A percentile compares a stretch with the other conserved stretches of the same genome.
phyloP scores from a whole-genome alignment of 1,284 basidiomycete genomes.

The Leccinum huronense region DNA sequence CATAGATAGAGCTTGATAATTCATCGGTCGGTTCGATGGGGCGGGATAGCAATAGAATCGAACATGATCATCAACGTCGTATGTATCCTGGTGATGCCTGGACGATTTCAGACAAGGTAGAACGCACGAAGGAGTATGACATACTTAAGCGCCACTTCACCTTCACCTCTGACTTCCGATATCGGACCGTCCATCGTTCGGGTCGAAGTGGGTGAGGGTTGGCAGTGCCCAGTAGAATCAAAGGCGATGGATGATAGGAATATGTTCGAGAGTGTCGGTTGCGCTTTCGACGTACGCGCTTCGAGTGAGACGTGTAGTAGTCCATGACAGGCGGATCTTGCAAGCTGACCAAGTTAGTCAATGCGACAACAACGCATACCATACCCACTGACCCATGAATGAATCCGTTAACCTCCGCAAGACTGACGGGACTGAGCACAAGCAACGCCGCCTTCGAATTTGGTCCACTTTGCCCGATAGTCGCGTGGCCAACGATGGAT shows the following conservation, averaged over 20 bases:
- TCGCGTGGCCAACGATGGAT: too few species aligned
- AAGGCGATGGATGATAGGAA: not conserved
- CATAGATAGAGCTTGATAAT: slow-evolving; percentile 89
- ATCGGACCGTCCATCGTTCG: not conserved
- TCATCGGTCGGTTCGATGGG: not conserved
- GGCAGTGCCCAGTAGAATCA: not conserved
- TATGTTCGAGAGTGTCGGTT: not conserved
- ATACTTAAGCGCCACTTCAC: not conserved
- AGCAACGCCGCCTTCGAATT: too few species aligned
- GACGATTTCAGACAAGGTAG: not conserved
- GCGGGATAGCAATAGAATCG: not conserved
- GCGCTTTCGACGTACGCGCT: too few species aligned
- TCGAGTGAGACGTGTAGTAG: too few species aligned
- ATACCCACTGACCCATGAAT: too few species aligned
- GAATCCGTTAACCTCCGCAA: too few species aligned
- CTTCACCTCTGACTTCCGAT: not conserved
- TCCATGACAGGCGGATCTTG: too few species aligned
- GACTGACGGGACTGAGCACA: too few species aligned
- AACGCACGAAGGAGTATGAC: not conserved
- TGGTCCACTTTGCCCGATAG: too few species aligned
- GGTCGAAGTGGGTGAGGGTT: not conserved
- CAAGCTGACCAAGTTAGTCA: too few species aligned
- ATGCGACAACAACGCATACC: too few species aligned
- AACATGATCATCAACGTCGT: not conserved
- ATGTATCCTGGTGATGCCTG: not conserved